Evolutionary conservation across 1,284 basidiomycete species (phyloP).

Genomic region (Irpex sp.): DNA sequence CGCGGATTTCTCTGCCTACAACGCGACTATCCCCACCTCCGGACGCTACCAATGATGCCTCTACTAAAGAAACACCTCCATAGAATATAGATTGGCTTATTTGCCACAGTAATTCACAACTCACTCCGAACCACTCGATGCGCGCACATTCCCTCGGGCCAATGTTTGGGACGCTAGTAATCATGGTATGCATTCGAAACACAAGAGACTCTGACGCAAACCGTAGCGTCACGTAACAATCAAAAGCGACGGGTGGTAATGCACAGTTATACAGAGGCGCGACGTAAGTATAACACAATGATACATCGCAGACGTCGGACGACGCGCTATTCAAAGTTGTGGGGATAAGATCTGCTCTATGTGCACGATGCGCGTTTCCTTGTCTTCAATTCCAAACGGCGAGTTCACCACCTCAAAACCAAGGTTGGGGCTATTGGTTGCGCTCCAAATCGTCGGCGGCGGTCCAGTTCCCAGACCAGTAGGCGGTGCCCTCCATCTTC

Average conservation of each 20-base stretch:
- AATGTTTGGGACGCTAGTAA: background rate
- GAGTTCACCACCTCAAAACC: background rate
- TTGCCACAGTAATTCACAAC: background rate
- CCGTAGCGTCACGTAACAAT: too few species aligned
- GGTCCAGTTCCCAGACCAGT: conserved; percentile 9
- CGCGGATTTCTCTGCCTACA: conserved; percentile 29
- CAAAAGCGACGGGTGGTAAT: too few species aligned
- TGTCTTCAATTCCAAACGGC: background rate
- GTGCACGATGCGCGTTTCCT: background rate
- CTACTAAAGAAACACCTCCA: background rate
- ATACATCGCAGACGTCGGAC: too few species aligned
- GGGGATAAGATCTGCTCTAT: background rate
- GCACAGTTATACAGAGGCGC: too few species aligned
- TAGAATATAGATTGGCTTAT: background rate
- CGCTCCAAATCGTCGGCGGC: conserved; percentile 2
- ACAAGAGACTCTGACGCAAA: too few species aligned
- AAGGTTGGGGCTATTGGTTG: conserved; percentile 2
- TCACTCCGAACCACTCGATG: background rate
- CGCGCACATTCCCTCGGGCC: background rate
- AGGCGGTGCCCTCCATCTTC: conserved; percentile 24
- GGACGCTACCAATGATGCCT: background rate
- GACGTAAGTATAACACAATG: too few species aligned
- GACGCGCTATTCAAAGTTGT: background rate
- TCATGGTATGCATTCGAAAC: too few species aligned
- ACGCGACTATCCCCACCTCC: background rate